Percentiles rank a stretch among this genome's conserved stretches.
phyloP scores from a whole-genome alignment of 2,329 filamentous ascomycete species.

The Blastomyces silverae region DNA sequence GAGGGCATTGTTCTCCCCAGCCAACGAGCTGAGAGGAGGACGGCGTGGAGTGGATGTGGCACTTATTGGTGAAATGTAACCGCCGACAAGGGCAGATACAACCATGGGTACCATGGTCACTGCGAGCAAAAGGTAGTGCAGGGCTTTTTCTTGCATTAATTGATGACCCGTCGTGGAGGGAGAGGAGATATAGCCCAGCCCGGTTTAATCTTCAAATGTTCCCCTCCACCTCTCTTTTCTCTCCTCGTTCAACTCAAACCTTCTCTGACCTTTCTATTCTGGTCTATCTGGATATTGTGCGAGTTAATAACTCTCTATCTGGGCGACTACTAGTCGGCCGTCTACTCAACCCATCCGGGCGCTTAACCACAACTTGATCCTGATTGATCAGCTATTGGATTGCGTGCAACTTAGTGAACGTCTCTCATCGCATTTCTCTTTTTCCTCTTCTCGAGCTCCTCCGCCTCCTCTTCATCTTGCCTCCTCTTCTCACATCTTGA shows the following conservation, averaged over 20 bases:
- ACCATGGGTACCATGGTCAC: background rate
- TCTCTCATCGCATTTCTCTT: constrained; percentile 2
- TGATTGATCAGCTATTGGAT: constrained; percentile 10
- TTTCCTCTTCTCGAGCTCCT: constrained; percentile 7
- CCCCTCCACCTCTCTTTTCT: background rate
- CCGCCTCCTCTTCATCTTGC: background rate
- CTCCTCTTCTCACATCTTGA: background rate
- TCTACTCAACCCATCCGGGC: constrained; percentile 2
- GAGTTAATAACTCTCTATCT: background rate
- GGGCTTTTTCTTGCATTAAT: background rate
- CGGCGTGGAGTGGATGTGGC: background rate
- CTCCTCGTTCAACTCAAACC: background rate
- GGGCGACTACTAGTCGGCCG: background rate
- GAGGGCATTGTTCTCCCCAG: background rate
- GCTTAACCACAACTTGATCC: constrained; percentile 9
- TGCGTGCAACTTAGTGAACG: constrained; percentile 7
- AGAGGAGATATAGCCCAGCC: background rate
- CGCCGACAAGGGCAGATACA: constrained; percentile 10
- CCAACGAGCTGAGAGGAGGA: background rate
- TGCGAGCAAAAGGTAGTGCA: background rate
- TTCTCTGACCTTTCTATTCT: constrained; percentile 1
- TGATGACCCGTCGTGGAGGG: background rate
- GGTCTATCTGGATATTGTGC: background rate
- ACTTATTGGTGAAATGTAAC: constrained; percentile 7
- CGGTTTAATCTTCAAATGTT: background rate